These are phyloP conservation scores for Solanum etuberosum DNA, from an alignment of 257 asterid species.

Conservation along the genomic window DNA sequence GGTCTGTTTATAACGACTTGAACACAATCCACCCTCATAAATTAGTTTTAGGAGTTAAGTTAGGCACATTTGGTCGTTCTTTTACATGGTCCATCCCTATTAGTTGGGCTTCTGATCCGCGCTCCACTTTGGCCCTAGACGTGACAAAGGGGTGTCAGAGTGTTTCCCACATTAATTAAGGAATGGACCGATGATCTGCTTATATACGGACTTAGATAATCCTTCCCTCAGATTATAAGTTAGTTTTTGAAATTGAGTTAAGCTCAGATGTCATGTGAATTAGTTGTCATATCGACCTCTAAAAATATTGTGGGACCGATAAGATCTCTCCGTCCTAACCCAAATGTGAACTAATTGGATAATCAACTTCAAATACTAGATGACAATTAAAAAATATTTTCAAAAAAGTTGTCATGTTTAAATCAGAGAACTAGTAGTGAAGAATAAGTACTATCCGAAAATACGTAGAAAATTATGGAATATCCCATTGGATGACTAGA, in stretches of 20 bases:
- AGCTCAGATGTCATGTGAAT: not conserved
- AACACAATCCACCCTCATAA: not conserved
- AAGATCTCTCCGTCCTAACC: not conserved
- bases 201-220: accelerated
- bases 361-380: not conserved
- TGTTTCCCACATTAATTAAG: not conserved
- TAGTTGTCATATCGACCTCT: not conserved
- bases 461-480: not conserved
- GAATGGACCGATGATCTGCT: not conserved
- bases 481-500: not conserved
- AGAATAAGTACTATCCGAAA: not conserved
- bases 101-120: not conserved
- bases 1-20: not conserved
- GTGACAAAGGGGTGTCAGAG: not conserved
- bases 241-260: no score
- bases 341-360: not conserved
- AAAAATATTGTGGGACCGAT: not conserved
- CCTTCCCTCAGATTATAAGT: no score
- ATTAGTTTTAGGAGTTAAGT: not conserved
- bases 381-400: not conserved
- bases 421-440: not conserved
- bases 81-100: not conserved
- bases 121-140: not conserved
- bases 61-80: not conserved
- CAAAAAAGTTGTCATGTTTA: not conserved